phyloP scores from a whole-genome alignment of 1,284 basidiomycete species.

The Lentinula novae-zelandiae region DNA sequence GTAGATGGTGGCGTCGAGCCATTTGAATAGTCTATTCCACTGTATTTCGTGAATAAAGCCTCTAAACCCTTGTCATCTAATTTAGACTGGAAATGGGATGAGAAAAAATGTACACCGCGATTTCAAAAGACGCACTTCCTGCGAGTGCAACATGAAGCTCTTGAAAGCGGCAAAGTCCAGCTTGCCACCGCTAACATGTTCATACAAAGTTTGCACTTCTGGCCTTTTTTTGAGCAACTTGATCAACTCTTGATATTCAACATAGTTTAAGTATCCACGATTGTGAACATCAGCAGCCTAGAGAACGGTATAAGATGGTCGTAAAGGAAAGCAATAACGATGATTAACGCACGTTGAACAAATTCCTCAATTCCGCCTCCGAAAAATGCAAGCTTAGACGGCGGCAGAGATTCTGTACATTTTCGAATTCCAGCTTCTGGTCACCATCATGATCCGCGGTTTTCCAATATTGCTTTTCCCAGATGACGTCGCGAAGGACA shows the following conservation, averaged over 20 bases:
- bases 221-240: constrained; percentile 80
- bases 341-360: constrained; percentile 58
- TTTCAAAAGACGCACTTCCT: constrained; percentile 47
- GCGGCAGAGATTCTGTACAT: constrained; percentile 73
- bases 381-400: constrained; percentile 73
- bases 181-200: constrained; percentile 42
- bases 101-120: not conserved
- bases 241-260: constrained; percentile 84
- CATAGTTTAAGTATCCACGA: constrained; percentile 76
- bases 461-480: constrained; percentile 85
- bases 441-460: constrained; percentile 61
- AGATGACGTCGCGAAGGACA: constrained; percentile 67
- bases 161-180: constrained; percentile 60
- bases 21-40: constrained; percentile 21
- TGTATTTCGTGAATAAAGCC: constrained; percentile 55
- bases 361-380: constrained; percentile 53
- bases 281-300: constrained; percentile 69
- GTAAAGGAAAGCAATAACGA: not conserved
- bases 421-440: constrained; percentile 67
- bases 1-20: not conserved
- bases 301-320: not conserved
- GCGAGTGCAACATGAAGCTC: constrained; percentile 62
- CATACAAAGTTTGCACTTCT: constrained; percentile 73
- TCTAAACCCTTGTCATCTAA: constrained; percentile 43
- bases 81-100: constrained; percentile 37